Base-by-base conservation (phyloP, 352 stramenopile species). In the Pseudoperonospora humuli region DNA sequence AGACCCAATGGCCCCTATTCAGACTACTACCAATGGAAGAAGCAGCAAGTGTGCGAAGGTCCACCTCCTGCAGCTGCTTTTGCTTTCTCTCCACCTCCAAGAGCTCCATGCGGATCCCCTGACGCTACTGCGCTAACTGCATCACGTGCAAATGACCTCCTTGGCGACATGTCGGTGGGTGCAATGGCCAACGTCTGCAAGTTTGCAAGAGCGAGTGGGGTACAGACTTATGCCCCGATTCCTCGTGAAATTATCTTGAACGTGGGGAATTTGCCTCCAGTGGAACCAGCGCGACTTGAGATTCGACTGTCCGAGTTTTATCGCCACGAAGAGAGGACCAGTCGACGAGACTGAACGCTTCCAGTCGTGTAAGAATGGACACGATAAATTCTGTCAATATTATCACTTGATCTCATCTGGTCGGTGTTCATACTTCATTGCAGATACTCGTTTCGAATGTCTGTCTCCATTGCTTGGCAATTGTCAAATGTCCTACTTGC, bases 281-380 rank as follows among this genome's bases (percentile, higher is more conserved):
- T 82, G 7, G 69, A 84, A 42, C 61, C 64, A 2, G 72, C 64
- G 17, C 51, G 72, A 39, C 50, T 82, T 8, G 69, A 80, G 34
- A 73, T 76, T 29, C 67, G 72, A 9, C 50, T 84, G 26, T 57
- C 50, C 1, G 72, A 82, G 42, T 84, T 75, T 50, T 84, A 82
- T 50, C 64, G 60, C 13, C 39, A 59, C 2, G 31, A 50, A 29
- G 26, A 39, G 5, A n/a, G 32, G 13, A 46, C 3, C 6, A 14
- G 25, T 24, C n/a, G 17, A 53, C 7, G 26, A 25, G 19, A 29
- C 18, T 40, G 41, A 48, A 14, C 5, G 7, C 2, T 18, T 8
- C 7, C 24, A 7, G 8, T 15, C 26, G 14, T 32, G 3, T 15
- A n/a, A 17, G 20, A 10, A 1, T 6, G 6, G n/a, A 9, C 5